A percentile compares a stretch with the other conserved stretches of the same genome.
Conservation (phyloP, 1,284 basidiomycete genomes). For the Somion occarium region DNA sequence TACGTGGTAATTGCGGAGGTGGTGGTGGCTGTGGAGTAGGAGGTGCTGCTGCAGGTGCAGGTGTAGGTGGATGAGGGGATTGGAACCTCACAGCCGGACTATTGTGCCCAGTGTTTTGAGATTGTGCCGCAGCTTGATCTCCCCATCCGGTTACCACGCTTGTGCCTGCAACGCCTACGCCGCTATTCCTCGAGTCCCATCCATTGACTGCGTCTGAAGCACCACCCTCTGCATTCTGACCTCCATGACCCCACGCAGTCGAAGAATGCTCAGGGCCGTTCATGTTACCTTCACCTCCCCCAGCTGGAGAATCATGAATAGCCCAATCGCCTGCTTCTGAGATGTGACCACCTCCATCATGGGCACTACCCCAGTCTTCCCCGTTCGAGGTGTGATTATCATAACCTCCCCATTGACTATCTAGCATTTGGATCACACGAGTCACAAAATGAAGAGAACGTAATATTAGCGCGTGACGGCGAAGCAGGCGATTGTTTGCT, state of each 20-base stretch:
- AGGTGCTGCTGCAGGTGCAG: background rate
- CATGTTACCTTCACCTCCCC: background rate
- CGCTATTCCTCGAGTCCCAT: background rate
- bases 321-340: background rate
- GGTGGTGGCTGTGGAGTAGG: background rate
- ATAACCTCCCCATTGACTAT: background rate
- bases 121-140: background rate
- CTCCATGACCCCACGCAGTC: background rate
- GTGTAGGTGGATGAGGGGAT: background rate
- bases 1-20: background rate
- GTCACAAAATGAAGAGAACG: background rate
- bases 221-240: background rate
- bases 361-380: too few species aligned
- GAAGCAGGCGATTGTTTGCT: background rate
- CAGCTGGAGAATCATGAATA: background rate
- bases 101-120: background rate
- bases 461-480: background rate
- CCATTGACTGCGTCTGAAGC: background rate
- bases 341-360: too few species aligned
- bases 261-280: background rate
- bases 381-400: too few species aligned
- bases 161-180: background rate
- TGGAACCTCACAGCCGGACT: background rate
- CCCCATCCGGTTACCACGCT: background rate
- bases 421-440: background rate